Evolutionary conservation across 768 basidiomycete species (phyloP), one percentile per base, ranked within the genome.

Genomic region (Collybiopsis luxurians): DNA sequence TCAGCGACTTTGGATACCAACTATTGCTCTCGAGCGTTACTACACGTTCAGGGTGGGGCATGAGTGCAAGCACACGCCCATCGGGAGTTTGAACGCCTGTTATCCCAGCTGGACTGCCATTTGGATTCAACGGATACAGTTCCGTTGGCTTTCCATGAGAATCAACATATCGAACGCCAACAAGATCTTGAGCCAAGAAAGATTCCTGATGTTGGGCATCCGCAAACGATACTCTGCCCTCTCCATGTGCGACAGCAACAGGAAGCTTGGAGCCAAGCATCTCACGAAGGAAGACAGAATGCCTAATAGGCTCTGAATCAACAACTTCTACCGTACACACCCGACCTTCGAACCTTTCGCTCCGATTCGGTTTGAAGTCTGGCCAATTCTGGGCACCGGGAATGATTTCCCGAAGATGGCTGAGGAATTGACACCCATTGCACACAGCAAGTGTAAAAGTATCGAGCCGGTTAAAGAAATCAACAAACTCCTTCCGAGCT

Each of bases 401-500:
- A 60, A 99, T 88, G 61, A 98, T 86, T 54, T 88, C 86, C 51
- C 83, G 82, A 46, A 99, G 80, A 63, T 93, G 88, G 65, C 88
- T 88, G 67, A 99, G 84, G 82, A 98, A 93, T 72, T 99, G 97
- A 72, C 97, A 99, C 3, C 97, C 97, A 67, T 99, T 99, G 75
- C 97, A 99, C 30, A 99, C 94, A 11, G 87, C 96, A 43, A 99
- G 81, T 0, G 91, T 83, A 69, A 98, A 98, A 0, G 94, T 92
- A 63, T 85, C 78, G n/a, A 82, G 72, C 40, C 92, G 79, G 50
- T 77, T 68, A 76, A 99, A 98, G 81, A 98, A 99, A 11, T 69
- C 71, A 7, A 74, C 66, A 70, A 98, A 98, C 66, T 93, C 89
- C 21, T 68, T 73, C n/a, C 91, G 81, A 2, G 92, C 91, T 12